A percentile compares a stretch with the other conserved stretches of the same genome.
phyloP scores from a whole-genome alignment of 176 grass and related monocot species.

The Zoysia pacifica region DNA sequence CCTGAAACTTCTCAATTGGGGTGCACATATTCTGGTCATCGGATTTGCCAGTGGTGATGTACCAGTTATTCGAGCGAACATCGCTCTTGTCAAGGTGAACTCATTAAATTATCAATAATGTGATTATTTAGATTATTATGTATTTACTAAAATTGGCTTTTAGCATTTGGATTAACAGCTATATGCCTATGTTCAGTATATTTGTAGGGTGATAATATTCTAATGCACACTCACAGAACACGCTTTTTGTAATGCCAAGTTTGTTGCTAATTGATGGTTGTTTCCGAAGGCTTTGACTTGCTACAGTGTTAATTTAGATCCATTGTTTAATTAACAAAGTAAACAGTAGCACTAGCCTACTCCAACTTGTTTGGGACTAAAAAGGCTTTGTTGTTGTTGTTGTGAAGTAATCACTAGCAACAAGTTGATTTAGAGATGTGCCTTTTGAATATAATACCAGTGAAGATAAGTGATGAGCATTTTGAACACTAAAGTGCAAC shows the following conservation, averaged over 20 bases:
- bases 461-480: slow-evolving; percentile 1
- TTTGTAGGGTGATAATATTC: neutral
- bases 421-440: slow-evolving; percentile 2
- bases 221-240: neutral
- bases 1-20: slow-evolving; percentile 94
- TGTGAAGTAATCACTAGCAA: neutral
- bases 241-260: neutral
- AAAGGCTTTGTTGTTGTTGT: too few species aligned
- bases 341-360: slow-evolving; percentile 5
- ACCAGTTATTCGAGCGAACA: slow-evolving; percentile 75
- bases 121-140: neutral
- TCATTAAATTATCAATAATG: slow-evolving; percentile 3
- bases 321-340: neutral
- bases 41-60: slow-evolving; percentile 98
- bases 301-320: slow-evolving; percentile 2
- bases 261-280: neutral
- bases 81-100: slow-evolving; percentile 88
- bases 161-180: neutral
- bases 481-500: slow-evolving; percentile 11
- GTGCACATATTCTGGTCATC: slow-evolving; percentile 91
- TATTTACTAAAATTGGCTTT: slow-evolving; percentile 4
- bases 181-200: neutral
- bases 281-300: slow-evolving; percentile 3
- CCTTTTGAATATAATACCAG: slow-evolving; percentile 5
- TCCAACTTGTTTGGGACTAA: neutral